A percentile compares a stretch with the other conserved stretches of the same genome.
Evolutionary conservation across 2,329 filamentous ascomycete species (phyloP).

Genomic region (Fusarium longipes): DNA sequence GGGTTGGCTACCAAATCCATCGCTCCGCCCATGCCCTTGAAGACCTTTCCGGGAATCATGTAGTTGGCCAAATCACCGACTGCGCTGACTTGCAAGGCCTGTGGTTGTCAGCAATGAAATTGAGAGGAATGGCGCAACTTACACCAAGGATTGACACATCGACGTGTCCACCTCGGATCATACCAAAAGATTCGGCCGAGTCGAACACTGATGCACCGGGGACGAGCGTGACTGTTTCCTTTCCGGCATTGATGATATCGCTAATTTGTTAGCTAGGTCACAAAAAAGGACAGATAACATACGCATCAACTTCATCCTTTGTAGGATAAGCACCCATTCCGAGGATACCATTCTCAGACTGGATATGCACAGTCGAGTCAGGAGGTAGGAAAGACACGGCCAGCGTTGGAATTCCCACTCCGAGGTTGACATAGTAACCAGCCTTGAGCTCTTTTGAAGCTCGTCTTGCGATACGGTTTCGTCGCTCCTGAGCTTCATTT

Average conservation of each 20-base stretch:
- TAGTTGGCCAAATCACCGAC: slow-evolving; percentile 86
- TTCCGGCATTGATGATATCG: slow-evolving; percentile 87
- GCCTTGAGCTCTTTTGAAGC: slow-evolving; percentile 85
- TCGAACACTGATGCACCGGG: slow-evolving; percentile 83
- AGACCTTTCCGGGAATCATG: slow-evolving; percentile 88
- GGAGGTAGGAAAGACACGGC: slow-evolving; percentile 79
- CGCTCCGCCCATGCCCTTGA: slow-evolving; percentile 87
- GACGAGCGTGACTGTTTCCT: slow-evolving; percentile 85
- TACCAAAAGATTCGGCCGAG: slow-evolving; percentile 83
- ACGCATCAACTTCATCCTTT: slow-evolving; percentile 75
- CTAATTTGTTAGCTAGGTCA: slow-evolving; percentile 44
- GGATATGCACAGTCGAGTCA: slow-evolving; percentile 80
- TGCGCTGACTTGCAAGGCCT: slow-evolving; percentile 81
- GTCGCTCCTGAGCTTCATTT: slow-evolving; percentile 62
- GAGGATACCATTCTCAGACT: slow-evolving; percentile 87
- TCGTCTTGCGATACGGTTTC: slow-evolving; percentile 78
- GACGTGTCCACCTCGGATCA: slow-evolving; percentile 88
- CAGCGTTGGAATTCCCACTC: slow-evolving; percentile 88
- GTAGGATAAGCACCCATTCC: slow-evolving; percentile 86
- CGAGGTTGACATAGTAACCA: slow-evolving; percentile 83
- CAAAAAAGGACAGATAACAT: slow-evolving; percentile 31
- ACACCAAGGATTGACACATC: slow-evolving; percentile 84
- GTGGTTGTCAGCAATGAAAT: slow-evolving; percentile 19
- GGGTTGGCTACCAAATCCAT: slow-evolving; percentile 81
- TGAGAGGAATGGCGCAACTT: slow-evolving; percentile 30